Percentiles rank a stretch among this genome's conserved stretches.
These are phyloP conservation scores for Ascochyta koolunga DNA, from an alignment of 2,329 filamentous ascomycete genomes.

Conservation along the genomic window DNA sequence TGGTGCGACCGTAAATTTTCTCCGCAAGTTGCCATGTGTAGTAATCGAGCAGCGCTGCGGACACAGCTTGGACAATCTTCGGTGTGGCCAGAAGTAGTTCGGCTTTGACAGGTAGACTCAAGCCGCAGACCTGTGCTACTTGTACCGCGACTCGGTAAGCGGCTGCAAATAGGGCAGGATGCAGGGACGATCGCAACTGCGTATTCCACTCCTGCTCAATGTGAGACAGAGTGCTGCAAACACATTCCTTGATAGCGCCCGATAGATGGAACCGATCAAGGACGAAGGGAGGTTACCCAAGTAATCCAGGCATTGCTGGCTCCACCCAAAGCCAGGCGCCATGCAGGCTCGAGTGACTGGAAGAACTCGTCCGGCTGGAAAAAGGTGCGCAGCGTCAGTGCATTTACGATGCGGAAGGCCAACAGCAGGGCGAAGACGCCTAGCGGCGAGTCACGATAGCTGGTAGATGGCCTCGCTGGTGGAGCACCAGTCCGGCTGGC, in stretches of 20 bases:
- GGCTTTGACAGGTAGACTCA: slow-evolving; percentile 64
- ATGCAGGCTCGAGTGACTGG: slow-evolving; percentile 92
- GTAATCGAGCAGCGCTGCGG: slow-evolving; percentile 81
- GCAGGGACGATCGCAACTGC: slow-evolving; percentile 85
- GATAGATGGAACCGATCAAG: slow-evolving; percentile 5
- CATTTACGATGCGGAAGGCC: slow-evolving; percentile 78
- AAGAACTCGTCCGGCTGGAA: slow-evolving; percentile 99
- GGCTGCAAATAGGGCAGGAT: slow-evolving; percentile 83
- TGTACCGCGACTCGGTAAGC: slow-evolving; percentile 70
- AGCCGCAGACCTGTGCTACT: slow-evolving; percentile 60
- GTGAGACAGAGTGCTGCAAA: slow-evolving; percentile 33
- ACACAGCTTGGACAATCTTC: slow-evolving; percentile 74
- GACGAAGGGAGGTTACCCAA: slow-evolving; percentile 69
- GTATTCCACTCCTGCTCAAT: slow-evolving; percentile 83
- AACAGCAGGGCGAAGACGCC: slow-evolving; percentile 54
- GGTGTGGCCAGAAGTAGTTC: slow-evolving; percentile 75
- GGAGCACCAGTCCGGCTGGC: slow-evolving; percentile 28
- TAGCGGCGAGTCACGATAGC: slow-evolving; percentile 41
- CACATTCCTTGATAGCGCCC: background rate
- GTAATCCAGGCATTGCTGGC: slow-evolving; percentile 88
- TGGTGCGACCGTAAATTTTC: slow-evolving; percentile 71
- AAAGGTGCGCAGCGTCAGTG: slow-evolving; percentile 80
- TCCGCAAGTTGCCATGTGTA: slow-evolving; percentile 85
- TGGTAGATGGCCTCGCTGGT: slow-evolving; percentile 25
- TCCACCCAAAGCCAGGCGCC: slow-evolving; percentile 81